Evolutionary conservation across 1,284 basidiomycete genomes (phyloP).

Genomic region (Naganishia albida): DNA sequence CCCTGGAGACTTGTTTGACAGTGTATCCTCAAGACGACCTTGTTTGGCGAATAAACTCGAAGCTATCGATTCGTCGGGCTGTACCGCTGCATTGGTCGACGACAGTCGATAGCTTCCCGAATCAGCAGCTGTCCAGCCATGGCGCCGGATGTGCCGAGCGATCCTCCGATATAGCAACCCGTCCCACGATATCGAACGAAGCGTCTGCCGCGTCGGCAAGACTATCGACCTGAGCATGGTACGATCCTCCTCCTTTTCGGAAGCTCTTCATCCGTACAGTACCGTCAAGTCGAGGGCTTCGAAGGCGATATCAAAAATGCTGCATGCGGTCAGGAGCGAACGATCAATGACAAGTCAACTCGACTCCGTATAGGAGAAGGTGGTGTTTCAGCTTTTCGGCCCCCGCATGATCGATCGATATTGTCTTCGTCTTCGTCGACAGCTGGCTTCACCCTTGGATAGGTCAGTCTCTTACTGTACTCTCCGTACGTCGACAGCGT

Average conservation of each 20-base stretch:
- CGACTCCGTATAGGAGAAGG: background rate
- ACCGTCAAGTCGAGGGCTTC: background rate
- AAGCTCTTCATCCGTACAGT: background rate
- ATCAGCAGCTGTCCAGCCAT: background rate
- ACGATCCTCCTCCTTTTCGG: background rate
- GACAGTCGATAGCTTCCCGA: background rate
- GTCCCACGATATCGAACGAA: no score
- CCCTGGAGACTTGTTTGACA: no score
- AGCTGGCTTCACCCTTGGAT: background rate
- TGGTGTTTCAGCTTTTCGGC: constrained; percentile 6
- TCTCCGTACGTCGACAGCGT: background rate
- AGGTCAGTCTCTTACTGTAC: background rate
- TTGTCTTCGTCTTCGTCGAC: background rate
- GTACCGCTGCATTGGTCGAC: background rate
- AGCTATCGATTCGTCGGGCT: background rate
- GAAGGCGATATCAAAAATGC: background rate
- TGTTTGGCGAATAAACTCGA: background rate
- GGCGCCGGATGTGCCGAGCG: background rate
- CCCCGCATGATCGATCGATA: background rate
- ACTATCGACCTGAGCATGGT: background rate
- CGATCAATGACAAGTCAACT: background rate
- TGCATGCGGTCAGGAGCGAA: background rate
- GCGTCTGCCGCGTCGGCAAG: background rate
- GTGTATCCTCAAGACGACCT: background rate
- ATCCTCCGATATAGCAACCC: background rate